Evolutionary conservation across 1,284 basidiomycete genomes (phyloP), one percentile per base, ranked within the genome.

Genomic region (Leccinum pseudoinsigne): DNA sequence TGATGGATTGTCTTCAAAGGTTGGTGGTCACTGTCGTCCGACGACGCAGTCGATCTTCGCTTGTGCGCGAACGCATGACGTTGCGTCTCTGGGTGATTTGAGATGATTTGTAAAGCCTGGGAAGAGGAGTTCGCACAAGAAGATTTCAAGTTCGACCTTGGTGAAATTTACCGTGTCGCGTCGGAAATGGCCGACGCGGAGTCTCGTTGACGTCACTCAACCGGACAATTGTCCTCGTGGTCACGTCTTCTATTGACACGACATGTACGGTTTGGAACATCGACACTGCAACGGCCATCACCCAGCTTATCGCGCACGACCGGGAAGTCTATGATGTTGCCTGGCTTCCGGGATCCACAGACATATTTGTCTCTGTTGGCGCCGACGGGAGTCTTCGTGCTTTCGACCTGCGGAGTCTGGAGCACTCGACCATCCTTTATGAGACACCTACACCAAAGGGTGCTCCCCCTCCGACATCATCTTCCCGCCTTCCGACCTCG

Each of bases 221-320:
- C 28, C 28, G 28, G 28, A 28, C 28, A 28, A 28, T 28, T 28
- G 28, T 28, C 66, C 85, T 92, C 58, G 89, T 98, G 70, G 95
- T 98, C 47, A 98, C 96, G 4, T 95, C 95, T 45, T 98, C 95
- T 8, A 98, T 97, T 70, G 95, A 98, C 76, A 97, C 94, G 53
- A 96, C 95, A 18, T 95, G 95, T 73, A 97, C 94, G 2, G 89
- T 97, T 36, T 96, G 97, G 97, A 97, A 99, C 75, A 94, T 99
- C 73, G 94, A 97, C 69, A 95, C 94, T 2, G 87, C 89, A 18
- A 90, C 92, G n/a, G 97, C 97, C 14, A 88, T 99, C 71, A 99
- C 97, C 1, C 97, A 99, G 76, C 86, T 96, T 68, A 97, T 97
- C 74, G 97, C 97, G 0, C 97, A 99, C 80, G 97, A 99, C 81